Base-by-base conservation (phyloP, 2,329 filamentous ascomycete genomes). In the Alternaria angustiovoidea region DNA sequence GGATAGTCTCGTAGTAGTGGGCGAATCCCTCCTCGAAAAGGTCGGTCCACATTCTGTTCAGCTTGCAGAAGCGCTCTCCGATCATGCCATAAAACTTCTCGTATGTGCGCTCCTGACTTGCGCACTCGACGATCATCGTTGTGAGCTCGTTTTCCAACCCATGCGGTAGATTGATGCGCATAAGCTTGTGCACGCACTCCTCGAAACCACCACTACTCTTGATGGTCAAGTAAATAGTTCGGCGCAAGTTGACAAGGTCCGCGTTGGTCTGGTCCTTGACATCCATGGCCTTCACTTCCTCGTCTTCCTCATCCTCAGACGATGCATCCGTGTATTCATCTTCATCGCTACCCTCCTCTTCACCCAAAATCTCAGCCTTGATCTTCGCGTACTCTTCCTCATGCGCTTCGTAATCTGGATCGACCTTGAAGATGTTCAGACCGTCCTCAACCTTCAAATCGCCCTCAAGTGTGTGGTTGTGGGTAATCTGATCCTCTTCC, bases 191-290 rank as follows among this genome's bases (percentile, higher is more conserved):
- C 61, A 93, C 94, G 61, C 92, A 93, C 87, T 99, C 95, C 81
- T 99, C 95, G 57, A 96, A 96, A 60, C 96, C 93, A 68, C 95
- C 92, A 72, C 92, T 95, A 39, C 92, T 96, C 92, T 96, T 96
- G 78, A 99, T 96, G 11, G 94, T 99, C 63, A 99, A 85, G 79
- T 99, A 99, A 70, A 98, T 99, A 7, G 92, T 97, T 72, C 93
- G 88, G 61, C 95, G 91, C 51, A 99, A 84, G 75, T 96, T 96
- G 76, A 98, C 93, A 14, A 99, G 86, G 77, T 99, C 94, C 0
- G 94, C 94, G 73, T 99, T 99, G 65, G 91, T 96, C 81, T 97
- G 93, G 74, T 99, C 95, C 80, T 98, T 97, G 82, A 99, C 96
- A 78, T 99, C 95, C 79, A 98, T 85, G 20, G 91, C 91, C 75